phyloP scores from a whole-genome alignment of 1,284 basidiomycete genomes.

The Marasmius fiardii region DNA sequence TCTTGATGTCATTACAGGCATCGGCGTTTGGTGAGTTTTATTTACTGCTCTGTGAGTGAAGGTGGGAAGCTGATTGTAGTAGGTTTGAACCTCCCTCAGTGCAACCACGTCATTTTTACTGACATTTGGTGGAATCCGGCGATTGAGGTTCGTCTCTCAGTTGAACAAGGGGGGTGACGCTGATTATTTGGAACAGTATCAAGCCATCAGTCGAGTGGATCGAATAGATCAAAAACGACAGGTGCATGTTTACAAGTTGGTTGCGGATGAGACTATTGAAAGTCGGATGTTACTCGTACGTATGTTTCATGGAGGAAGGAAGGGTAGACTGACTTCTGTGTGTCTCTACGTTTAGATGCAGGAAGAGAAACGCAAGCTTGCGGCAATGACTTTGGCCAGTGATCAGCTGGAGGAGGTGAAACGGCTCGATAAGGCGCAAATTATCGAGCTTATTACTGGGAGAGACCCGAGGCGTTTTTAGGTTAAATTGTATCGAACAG shows the following conservation, averaged over 20 bases:
- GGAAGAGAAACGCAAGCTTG: too few species aligned
- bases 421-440: too few species aligned
- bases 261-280: constrained; percentile 51
- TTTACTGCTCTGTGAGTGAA: not conserved
- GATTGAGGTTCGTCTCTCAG: constrained; percentile 22
- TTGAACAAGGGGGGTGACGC: not conserved
- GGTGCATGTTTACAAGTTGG: constrained; percentile 56
- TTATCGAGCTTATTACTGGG: too few species aligned
- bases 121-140: constrained; percentile 66
- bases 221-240: constrained; percentile 50
- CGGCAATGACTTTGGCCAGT: too few species aligned
- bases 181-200: not conserved
- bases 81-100: constrained; percentile 64
- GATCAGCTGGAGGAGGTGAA: too few species aligned
- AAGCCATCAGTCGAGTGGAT: constrained; percentile 57
- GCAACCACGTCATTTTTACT: constrained; percentile 55
- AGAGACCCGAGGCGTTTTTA: too few species aligned
- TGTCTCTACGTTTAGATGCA: too few species aligned
- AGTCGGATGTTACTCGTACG: constrained; percentile 26
- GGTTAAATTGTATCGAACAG: too few species aligned
- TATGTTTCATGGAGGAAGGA: not conserved
- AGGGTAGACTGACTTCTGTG: too few species aligned
- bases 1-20: constrained; percentile 63
- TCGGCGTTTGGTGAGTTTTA: constrained; percentile 38
- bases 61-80: not conserved